Percentiles rank a stretch among this genome's conserved stretches.
These are phyloP conservation scores for Sporothrix schenckii DNA, from an alignment of 2,329 filamentous ascomycete species.

Conservation along the genomic window DNA sequence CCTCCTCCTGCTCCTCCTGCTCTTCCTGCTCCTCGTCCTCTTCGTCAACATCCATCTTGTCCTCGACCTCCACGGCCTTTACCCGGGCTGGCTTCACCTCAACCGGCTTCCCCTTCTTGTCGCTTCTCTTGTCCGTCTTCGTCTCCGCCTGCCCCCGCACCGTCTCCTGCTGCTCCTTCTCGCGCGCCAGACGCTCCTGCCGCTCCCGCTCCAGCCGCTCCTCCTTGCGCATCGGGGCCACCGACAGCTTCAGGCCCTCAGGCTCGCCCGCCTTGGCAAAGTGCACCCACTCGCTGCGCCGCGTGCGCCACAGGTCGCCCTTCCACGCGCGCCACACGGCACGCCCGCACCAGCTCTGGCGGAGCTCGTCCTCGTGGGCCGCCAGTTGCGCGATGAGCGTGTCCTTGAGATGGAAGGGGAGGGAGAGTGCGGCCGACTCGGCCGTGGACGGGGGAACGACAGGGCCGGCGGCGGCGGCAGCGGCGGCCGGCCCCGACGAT, in stretches of 20 bases:
- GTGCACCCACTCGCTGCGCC: slow-evolving; percentile 57
- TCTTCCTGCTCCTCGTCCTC: slow-evolving; percentile 8
- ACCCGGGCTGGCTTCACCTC: background rate
- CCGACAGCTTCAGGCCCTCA: slow-evolving; percentile 43
- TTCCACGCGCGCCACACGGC: slow-evolving; percentile 62
- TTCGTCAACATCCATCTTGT: slow-evolving; percentile 21
- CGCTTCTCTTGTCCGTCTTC: background rate
- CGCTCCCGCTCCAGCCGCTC: slow-evolving; percentile 20
- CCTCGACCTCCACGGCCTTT: slow-evolving; percentile 18
- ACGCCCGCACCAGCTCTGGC: slow-evolving; percentile 58
- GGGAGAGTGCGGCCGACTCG: slow-evolving; percentile 27
- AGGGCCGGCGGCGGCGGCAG: slow-evolving; percentile 40
- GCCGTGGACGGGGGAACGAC: slow-evolving; percentile 40
- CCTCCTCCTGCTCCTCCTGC: background rate
- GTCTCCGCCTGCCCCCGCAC: background rate
- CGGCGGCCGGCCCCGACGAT: background rate
- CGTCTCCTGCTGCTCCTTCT: slow-evolving; percentile 7
- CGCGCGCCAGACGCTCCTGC: background rate
- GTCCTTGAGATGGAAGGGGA: slow-evolving; percentile 63
- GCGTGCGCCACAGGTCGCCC: slow-evolving; percentile 60
- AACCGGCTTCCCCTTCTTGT: slow-evolving; percentile 9
- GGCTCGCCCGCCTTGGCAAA: slow-evolving; percentile 59
- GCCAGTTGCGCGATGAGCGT: slow-evolving; percentile 55
- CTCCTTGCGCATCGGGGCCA: slow-evolving; percentile 42
- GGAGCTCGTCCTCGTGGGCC: slow-evolving; percentile 52